Conservation (phyloP, 768 basidiomycete genomes). For the Antrodiella citrinella region DNA sequence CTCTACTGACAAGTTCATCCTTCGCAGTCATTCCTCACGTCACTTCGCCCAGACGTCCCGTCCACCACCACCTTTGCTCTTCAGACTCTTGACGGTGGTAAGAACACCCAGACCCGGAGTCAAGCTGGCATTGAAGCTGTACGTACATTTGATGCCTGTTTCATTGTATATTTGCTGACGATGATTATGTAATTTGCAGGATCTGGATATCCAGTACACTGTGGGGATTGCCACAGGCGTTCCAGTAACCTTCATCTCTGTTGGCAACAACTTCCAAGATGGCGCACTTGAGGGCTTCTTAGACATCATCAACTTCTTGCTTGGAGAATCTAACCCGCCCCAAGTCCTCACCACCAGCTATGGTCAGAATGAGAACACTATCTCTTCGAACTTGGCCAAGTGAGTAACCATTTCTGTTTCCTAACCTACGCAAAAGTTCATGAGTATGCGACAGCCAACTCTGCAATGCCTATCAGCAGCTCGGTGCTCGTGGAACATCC, state of each 20-base stretch:
- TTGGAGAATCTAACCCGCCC: constrained; percentile 17
- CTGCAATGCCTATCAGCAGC: constrained; percentile 28
- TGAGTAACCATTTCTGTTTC: constrained; percentile 9
- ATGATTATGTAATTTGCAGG: constrained; percentile 11
- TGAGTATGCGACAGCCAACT: constrained; percentile 16
- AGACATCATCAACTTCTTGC: constrained; percentile 22
- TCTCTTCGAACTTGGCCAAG: constrained; percentile 19
- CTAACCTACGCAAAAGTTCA: background rate
- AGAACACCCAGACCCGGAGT: constrained; percentile 16
- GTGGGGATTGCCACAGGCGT: constrained; percentile 25
- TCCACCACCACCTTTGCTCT: constrained; percentile 17
- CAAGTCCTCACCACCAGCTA: constrained; percentile 28
- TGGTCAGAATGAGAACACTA: constrained; percentile 21
- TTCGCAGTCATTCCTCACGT: constrained; percentile 18
- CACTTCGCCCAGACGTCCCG: constrained; percentile 17
- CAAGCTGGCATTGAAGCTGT: constrained; percentile 24
- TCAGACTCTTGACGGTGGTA: constrained; percentile 21
- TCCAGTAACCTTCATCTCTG: constrained; percentile 25
- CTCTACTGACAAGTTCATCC: constrained; percentile 20
- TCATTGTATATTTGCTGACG: background rate
- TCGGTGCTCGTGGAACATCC: constrained; percentile 28
- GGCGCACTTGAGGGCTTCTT: constrained; percentile 24
- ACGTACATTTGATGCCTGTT: constrained; percentile 1
- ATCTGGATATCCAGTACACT: constrained; percentile 32
- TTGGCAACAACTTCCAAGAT: constrained; percentile 22